phyloP scores from a whole-genome alignment of 2,329 filamentous ascomycete species.

The Pseudogymnoascus sp. region DNA sequence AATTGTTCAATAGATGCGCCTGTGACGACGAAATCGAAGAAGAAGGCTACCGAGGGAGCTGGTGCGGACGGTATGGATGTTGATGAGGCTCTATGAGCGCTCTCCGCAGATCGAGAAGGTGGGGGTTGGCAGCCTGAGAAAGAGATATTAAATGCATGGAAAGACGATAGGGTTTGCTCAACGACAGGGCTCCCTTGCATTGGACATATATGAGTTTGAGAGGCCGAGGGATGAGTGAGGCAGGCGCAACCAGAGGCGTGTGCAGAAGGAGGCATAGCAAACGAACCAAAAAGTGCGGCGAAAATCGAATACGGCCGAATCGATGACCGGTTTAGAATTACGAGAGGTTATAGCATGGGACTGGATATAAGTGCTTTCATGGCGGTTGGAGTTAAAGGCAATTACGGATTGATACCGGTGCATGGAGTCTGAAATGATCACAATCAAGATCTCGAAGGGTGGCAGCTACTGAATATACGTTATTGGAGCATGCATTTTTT shows the following conservation, averaged over 20 bases:
- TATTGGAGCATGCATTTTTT: not conserved
- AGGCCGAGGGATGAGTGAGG: not conserved
- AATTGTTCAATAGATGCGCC: not conserved
- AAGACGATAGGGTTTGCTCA: not conserved
- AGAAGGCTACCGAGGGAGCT: not conserved
- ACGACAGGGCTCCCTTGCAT: not conserved
- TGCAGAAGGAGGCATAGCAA: not conserved
- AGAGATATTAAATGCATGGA: not conserved
- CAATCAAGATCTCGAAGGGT: not conserved
- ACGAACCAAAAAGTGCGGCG: not conserved
- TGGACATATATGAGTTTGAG: not conserved
- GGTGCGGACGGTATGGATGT: not conserved
- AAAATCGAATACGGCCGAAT: not conserved
- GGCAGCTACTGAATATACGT: not conserved
- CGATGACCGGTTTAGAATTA: not conserved
- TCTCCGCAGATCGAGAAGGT: not conserved
- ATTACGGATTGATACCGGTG: not conserved
- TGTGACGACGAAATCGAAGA: constrained; percentile 4
- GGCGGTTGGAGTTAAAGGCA: not conserved
- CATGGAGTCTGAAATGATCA: not conserved
- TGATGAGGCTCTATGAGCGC: not conserved
- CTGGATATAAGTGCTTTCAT: not conserved
- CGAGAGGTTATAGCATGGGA: not conserved
- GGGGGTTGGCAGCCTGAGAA: not conserved
- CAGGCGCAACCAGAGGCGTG: not conserved